Base-by-base conservation (phyloP, 202 grass and related monocot species). In the Hordeum pubiflorum region DNA sequence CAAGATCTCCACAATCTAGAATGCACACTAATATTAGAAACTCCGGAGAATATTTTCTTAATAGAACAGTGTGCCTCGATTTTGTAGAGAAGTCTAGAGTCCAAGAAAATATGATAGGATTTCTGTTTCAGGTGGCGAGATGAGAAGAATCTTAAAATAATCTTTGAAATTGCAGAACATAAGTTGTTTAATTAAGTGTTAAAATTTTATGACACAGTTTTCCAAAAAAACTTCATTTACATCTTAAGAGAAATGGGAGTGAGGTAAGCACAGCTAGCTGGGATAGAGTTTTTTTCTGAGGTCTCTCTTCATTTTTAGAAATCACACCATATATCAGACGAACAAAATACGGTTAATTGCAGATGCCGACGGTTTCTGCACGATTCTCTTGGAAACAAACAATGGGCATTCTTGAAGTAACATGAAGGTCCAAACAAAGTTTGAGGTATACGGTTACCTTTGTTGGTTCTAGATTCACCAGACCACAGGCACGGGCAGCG, bases 381-480 rank as follows among this genome's bases (percentile, higher is more conserved):
- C 32, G 50, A 39, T 69, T 83, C 7, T 58, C 33, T 40, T 76
- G 13, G n/a, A 63, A 80, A 67, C 23, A 54, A 82, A 63, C 18
- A 70, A 23, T 5, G 70, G 9, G 22, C 10, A 3, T 75, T 61
- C 15, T 34, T 41, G 1, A 27, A 78, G 15, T 74, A 82, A 65
- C 0, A 64, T 21, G 4, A 50, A 59, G 61, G n/a, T 29, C 26
- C 27, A 14, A 83, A 68, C 5, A 5, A 40, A 61, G 52, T 61
- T 33, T 39, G 39, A 88, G 23, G n/a, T 37, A 74, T 12, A 72
- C 31, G 57, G 36, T 75, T 85, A 91, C 97, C 91, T 99, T 99
- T 34, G 91, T 80, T 48, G 97, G 89, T 83, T 99, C 97, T 81
- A 99, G 87, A 86, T 93, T 99, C 67, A 99, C 97, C 87, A 99